Conservation (phyloP, 257 asterid species). For the Solanum chilense region DNA sequence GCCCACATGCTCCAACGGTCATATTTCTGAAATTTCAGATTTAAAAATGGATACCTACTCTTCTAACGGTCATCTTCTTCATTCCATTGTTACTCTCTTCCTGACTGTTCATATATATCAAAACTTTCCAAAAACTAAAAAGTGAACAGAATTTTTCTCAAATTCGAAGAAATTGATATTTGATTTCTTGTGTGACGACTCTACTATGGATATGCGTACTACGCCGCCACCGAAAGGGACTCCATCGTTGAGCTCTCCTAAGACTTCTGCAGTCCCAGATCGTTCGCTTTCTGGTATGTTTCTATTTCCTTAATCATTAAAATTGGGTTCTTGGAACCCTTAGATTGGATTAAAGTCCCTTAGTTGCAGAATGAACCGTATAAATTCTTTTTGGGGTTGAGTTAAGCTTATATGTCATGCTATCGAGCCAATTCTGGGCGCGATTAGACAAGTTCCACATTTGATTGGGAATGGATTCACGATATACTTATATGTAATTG, state of each 20-base stretch:
- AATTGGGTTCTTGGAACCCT: neutral
- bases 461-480: too few species aligned
- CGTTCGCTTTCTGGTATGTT: conserved; percentile 32
- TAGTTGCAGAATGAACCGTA: neutral
- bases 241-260: conserved; percentile 12
- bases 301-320: neutral
- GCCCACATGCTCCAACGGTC: neutral
- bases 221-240: neutral
- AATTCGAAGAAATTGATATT: neutral
- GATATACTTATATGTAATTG: neutral
- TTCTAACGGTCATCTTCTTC: neutral
- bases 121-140: neutral
- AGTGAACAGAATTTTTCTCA: neutral
- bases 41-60: neutral
- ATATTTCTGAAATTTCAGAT: neutral
- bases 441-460: neutral
- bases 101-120: neutral
- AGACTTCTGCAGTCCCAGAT: conserved; percentile 7
- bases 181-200: neutral
- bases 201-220: neutral
- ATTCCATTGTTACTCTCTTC: neutral
- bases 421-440: neutral
- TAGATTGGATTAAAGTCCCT: neutral
- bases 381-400: neutral
- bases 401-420: neutral